A percentile compares a stretch with the other conserved stretches of the same genome.
phyloP scores from a whole-genome alignment of 306 rosid species.

The Ziziphus jujuba region DNA sequence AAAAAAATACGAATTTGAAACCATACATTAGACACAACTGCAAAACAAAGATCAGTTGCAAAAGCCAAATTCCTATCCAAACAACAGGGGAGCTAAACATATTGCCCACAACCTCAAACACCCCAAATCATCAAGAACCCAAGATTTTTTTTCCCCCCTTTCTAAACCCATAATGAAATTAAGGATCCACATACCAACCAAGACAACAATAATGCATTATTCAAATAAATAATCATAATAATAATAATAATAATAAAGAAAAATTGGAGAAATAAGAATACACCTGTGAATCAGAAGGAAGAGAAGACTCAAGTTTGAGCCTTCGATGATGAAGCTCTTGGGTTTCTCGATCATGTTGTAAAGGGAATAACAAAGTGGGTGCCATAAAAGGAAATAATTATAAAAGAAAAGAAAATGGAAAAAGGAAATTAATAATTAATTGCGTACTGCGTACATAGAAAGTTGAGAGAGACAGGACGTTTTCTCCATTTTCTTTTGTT shows the following conservation, averaged over 20 bases:
- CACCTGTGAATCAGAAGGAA: conserved; percentile 23
- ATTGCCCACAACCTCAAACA: background rate
- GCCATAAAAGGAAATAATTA: too few species aligned
- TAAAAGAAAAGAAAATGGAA: too few species aligned
- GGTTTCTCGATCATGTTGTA: too few species aligned
- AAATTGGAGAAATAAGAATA: background rate
- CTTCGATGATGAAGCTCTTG: conserved; percentile 2
- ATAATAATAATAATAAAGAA: background rate
- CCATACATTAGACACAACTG: background rate
- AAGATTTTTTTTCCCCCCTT: background rate
- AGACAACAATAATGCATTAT: background rate
- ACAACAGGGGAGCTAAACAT: background rate
- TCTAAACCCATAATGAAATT: background rate
- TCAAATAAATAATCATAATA: background rate
- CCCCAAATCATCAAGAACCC: background rate
- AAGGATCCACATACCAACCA: conserved; percentile 10
- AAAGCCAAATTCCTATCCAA: background rate
- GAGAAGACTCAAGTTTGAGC: background rate
- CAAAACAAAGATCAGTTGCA: background rate
- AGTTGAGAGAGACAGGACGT: too few species aligned
- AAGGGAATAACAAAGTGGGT: background rate
- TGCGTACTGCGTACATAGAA: too few species aligned
- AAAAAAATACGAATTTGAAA: background rate
- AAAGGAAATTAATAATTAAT: too few species aligned
- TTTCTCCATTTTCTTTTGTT: too few species aligned